Conservation (phyloP, 2,329 filamentous ascomycete species). For the Nigrograna mackinnonii region DNA sequence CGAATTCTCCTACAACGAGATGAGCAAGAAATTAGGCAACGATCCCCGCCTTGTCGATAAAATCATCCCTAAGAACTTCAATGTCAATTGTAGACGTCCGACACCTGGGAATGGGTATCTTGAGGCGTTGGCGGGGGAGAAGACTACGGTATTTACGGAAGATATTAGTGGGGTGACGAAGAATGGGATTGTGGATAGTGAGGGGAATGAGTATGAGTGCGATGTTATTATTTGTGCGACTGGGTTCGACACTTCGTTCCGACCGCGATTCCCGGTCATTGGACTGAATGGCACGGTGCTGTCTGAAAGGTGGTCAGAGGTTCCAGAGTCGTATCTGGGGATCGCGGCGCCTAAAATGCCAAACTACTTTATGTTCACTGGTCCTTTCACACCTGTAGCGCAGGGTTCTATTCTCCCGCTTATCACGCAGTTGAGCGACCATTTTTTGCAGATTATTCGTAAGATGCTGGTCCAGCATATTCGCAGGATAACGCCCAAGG, state of each 20-base stretch:
- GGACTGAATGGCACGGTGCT: slow-evolving; percentile 4
- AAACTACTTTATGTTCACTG: too few relatives aligned
- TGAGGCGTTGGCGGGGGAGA: slow-evolving; percentile 17
- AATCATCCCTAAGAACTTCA: slow-evolving; percentile 13
- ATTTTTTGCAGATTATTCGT: too few relatives aligned
- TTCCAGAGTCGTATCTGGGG: too few relatives aligned
- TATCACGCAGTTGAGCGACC: too few relatives aligned
- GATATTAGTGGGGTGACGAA: slow-evolving; percentile 11
- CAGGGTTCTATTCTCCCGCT: too few relatives aligned
- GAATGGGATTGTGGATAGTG: slow-evolving; percentile 22
- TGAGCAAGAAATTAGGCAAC: not conserved
- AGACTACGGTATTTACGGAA: slow-evolving; percentile 19
- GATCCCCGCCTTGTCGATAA: too few relatives aligned
- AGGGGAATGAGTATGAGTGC: slow-evolving; percentile 29
- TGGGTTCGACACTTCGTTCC: slow-evolving; percentile 19
- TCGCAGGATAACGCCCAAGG: too few relatives aligned
- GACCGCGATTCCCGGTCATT: slow-evolving; percentile 11
- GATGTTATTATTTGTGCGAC: slow-evolving; percentile 41
- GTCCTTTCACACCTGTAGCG: too few relatives aligned
- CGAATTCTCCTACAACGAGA: not conserved
- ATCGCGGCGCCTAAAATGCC: too few relatives aligned
- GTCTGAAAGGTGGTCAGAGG: too few relatives aligned
- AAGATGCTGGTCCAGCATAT: too few relatives aligned
- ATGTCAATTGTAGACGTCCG: slow-evolving; percentile 18
- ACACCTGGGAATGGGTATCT: slow-evolving; percentile 28